Base-by-base conservation (phyloP, 768 basidiomycete species). In the Ephemerocybe angulata region DNA sequence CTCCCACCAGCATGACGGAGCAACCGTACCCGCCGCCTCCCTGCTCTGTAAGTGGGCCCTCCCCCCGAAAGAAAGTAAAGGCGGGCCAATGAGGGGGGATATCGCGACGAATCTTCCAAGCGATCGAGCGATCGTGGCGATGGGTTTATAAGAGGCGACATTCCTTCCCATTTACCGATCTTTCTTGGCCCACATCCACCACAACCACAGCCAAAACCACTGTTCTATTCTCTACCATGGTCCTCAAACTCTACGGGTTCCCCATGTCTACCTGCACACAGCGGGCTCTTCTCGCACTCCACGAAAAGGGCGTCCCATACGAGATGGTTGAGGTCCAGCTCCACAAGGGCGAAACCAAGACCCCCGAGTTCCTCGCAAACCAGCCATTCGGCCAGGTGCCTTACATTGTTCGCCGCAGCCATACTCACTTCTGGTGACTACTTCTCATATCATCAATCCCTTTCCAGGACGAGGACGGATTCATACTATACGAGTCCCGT, bases 331-430 rank as follows among this genome's bases (percentile, higher is more conserved):
- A 40, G 8, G 53, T 85, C 63, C 70, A 83, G 58, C 57, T 81
- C 21, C 0, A 42, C 25, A 75, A 72, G 61, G 65, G 63, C 28
- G 67, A 70, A 30, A 78, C 81, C 24, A 83, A 79, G 63, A 5
- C 61, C 0, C 59, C 72, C 1, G 72, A 61, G n/a, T 77, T 65
- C 64, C 15, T 74, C 13, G 56, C 62, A 11, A 62, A 69, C 30
- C 81, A 87, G 58, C 85, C 86, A 0, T 84, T 82, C 62, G 81
- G 82, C 8, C 76, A 80, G 60, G 71, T 81, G 25, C 83, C 84
- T 5, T 78, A 73, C 63, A 72, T 85, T 50, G 77, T 75, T 49
- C 47, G 70, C n/a, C n/a, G n/a, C n/a, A n/a, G n/a, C n/a, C n/a
- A n/a, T n/a, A n/a, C n/a, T n/a, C n/a, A n/a, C n/a, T n/a, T n/a